A percentile compares a stretch with the other conserved stretches of the same genome.
These are phyloP conservation scores for Schizothecium vesticola DNA, from an alignment of 495 filamentous ascomycete species.

Conservation along the genomic window DNA sequence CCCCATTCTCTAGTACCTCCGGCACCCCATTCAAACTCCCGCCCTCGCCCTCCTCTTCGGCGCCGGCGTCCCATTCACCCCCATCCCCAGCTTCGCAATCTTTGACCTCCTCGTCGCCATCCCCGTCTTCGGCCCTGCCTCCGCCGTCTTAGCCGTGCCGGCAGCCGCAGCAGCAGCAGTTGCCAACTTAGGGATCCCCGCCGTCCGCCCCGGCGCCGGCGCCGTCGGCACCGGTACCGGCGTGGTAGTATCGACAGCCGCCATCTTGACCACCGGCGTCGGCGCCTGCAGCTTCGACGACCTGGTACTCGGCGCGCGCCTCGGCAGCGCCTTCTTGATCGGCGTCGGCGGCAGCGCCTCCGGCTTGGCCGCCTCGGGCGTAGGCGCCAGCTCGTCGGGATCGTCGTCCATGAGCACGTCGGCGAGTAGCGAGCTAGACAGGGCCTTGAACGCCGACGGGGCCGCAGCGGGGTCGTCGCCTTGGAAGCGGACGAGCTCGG, in stretches of 20 bases:
- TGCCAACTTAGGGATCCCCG: neutral
- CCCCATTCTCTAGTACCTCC: neutral
- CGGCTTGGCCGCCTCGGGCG: neutral
- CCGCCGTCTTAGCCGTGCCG: neutral
- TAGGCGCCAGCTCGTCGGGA: conserved; percentile 10
- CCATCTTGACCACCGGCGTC: conserved; percentile 18
- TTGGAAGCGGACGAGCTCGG: conserved; percentile 26
- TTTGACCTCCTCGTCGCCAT: conserved; percentile 24
- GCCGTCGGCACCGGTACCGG: neutral
- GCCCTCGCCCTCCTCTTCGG: conserved; percentile 26
- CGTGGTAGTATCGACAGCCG: neutral
- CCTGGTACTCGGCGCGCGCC: conserved; percentile 12
- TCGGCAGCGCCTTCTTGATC: conserved; percentile 1
- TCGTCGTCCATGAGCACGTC: conserved; percentile 14
- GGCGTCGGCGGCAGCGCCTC: neutral
- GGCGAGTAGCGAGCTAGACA: conserved; percentile 16
- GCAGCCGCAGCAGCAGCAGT: neutral
- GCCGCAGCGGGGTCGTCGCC: conserved; percentile 1
- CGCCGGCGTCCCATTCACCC: conserved; percentile 32
- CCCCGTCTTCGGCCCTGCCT: neutral
- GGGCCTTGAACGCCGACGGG: conserved; percentile 6
- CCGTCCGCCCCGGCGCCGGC: neutral
- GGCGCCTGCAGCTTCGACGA: conserved; percentile 19
- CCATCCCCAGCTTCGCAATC: conserved; percentile 29
- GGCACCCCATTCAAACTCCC: neutral